Evolutionary conservation across 768 basidiomycete genomes (phyloP), one percentile per base, ranked within the genome.

Genomic region (Dentipellis sp.): DNA sequence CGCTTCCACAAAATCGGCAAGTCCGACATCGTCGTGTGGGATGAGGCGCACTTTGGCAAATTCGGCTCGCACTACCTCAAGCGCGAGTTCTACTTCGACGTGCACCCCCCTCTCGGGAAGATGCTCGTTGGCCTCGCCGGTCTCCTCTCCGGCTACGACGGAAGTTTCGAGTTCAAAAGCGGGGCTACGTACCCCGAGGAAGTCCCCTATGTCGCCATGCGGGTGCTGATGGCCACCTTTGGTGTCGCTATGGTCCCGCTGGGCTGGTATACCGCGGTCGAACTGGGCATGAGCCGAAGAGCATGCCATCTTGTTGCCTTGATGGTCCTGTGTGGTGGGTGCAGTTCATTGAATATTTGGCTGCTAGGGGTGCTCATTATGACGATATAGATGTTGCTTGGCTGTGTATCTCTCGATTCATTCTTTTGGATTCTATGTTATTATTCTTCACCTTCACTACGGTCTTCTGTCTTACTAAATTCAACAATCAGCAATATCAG

Each of bases 31-130:
- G 95, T 99, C 70, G 84, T 98, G 57, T 98, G 95, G 97, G 97
- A 99, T 70, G 97, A 99, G 76, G 95, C 97, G 39, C 97, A 99
- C 71, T 99, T 98, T 71, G 97, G 97, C 63, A 98, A 99, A 73
- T 98, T 99, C 72, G 97, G 92, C 52, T 91, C 91, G 52, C 88
- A 97, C 71, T 98, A 99, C 71, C 84, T 99, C 71, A 97, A 97
- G 71, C 89, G 94, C 66, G 93, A 97, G 69, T 98, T 98, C 73
- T 98, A 97, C 77, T 98, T 98, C 69, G 97, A 99, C 66, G 97
- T 98, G 23, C 97, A 99, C 65, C 97, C 97, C 5, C 97, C 97
- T 0, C 78, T 99, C 42, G 97, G 97, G 3, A 99, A 99, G 77
- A 98, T 99, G 94, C 79, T 99, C 55, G 95, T 99, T 58, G 97